A percentile compares a stretch with the other conserved stretches of the same genome.
Evolutionary conservation across 2,329 filamentous ascomycete species (phyloP).

Genomic region (Cercospora zeae-maydis): DNA sequence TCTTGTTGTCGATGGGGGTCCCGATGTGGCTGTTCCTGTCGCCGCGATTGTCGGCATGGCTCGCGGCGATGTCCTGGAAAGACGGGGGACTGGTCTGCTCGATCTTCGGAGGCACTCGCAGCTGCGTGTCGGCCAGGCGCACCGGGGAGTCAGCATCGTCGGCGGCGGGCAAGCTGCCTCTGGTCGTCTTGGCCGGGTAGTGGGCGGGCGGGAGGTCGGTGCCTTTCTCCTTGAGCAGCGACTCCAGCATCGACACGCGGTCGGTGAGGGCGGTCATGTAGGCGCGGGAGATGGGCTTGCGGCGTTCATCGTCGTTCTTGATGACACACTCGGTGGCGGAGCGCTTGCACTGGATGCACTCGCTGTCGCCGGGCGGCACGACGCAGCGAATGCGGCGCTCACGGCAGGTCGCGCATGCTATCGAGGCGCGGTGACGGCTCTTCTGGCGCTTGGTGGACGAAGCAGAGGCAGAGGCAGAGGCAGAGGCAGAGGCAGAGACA

Average conservation of each 20-base stretch:
- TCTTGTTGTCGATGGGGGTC: conserved; percentile 26
- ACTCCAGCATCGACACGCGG: conserved; percentile 26
- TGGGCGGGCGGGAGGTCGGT: conserved; percentile 21
- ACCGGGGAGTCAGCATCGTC: conserved; percentile 25
- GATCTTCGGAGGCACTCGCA: conserved; percentile 6
- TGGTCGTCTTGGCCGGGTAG: conserved; percentile 30
- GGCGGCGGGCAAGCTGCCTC: conserved; percentile 22
- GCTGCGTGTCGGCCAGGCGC: neutral
- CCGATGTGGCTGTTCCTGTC: conserved; percentile 17
- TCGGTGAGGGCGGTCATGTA: conserved; percentile 30
- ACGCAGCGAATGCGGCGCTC: conserved; percentile 29
- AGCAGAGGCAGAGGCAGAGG: no score
- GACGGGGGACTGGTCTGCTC: conserved; percentile 22
- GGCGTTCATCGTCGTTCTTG: conserved; percentile 29
- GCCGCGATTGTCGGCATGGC: conserved; percentile 13
- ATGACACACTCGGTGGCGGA: conserved; percentile 27
- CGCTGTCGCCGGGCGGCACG: conserved; percentile 23
- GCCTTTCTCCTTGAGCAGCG: conserved; percentile 27
- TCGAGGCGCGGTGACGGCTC: conserved; percentile 22
- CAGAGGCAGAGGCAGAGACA: no score
- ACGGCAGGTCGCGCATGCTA: conserved; percentile 25
- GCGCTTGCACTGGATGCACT: conserved; percentile 28
- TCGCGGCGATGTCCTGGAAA: conserved; percentile 14
- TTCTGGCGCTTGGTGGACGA: conserved; percentile 19
- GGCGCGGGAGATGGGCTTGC: conserved; percentile 26